A percentile compares a stretch with the other conserved stretches of the same genome.
phyloP scores from a whole-genome alignment of 2,329 filamentous ascomycete genomes.

The Phoma sp. region DNA sequence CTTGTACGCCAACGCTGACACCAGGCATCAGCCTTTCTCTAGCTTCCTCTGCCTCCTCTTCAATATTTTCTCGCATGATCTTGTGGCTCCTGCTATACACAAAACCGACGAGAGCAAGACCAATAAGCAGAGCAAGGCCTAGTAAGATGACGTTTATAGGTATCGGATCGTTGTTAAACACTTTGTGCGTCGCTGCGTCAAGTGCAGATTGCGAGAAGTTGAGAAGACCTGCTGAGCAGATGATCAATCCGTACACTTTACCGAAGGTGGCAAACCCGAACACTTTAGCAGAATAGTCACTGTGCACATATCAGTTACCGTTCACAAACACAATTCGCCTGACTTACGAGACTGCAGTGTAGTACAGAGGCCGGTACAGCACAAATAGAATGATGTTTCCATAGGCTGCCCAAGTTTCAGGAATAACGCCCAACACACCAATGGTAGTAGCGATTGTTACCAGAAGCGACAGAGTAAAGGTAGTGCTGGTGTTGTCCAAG shows the following conservation, averaged over 20 bases:
- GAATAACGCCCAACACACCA: constrained; percentile 76
- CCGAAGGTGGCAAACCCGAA: constrained; percentile 92
- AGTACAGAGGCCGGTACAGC: constrained; percentile 86
- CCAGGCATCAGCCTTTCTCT: constrained; percentile 46
- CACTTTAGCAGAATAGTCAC: constrained; percentile 86
- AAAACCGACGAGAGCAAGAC: constrained; percentile 69
- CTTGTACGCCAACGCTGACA: constrained; percentile 18
- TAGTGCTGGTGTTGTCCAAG: constrained; percentile 77
- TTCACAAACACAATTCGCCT: not conserved
- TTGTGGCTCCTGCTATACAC: constrained; percentile 61
- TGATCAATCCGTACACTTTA: constrained; percentile 91
- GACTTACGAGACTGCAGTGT: constrained; percentile 77
- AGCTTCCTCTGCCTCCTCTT: constrained; percentile 45
- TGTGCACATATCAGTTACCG: constrained; percentile 26
- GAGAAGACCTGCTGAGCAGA: constrained; percentile 80
- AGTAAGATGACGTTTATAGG: constrained; percentile 78
- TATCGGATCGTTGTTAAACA: constrained; percentile 73
- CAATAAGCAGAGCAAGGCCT: constrained; percentile 66
- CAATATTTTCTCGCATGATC: constrained; percentile 47
- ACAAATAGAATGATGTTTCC: constrained; percentile 80
- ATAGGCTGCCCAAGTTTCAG: constrained; percentile 74
- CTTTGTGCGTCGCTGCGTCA: constrained; percentile 76
- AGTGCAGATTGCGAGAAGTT: constrained; percentile 85
- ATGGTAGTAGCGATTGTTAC: constrained; percentile 75
- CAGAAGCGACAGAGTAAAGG: constrained; percentile 71